phyloP scores from a whole-genome alignment of 2,329 filamentous ascomycete genomes.

The Monosporascus sp. region DNA sequence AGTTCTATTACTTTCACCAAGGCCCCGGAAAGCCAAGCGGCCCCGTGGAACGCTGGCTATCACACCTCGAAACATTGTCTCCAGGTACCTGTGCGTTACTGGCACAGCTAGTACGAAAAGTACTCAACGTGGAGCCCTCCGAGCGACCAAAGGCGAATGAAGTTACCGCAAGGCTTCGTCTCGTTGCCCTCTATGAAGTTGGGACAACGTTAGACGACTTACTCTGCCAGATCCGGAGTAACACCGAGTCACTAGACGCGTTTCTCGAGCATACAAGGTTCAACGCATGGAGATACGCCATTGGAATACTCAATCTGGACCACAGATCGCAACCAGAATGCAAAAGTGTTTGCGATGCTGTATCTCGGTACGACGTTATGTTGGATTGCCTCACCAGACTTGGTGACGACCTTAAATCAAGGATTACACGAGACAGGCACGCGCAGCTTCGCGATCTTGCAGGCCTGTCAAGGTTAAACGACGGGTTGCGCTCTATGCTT shows the following conservation, averaged over 20 bases:
- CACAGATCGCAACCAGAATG: neutral
- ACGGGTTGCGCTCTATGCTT: conserved; percentile 1
- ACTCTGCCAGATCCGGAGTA: neutral
- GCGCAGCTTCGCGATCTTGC: neutral
- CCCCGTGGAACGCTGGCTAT: conserved; percentile 1
- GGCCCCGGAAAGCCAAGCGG: conserved; percentile 1
- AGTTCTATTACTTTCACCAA: conserved; percentile 2
- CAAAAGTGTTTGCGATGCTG: neutral
- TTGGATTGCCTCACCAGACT: neutral
- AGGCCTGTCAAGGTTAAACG: neutral
- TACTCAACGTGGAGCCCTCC: neutral
- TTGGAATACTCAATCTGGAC: neutral
- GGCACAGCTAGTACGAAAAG: neutral
- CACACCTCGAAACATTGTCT: neutral
- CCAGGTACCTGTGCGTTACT: neutral
- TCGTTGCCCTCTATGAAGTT: conserved; percentile 2
- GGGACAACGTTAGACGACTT: neutral
- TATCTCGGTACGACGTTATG: neutral
- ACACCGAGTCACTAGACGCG: conserved; percentile 2
- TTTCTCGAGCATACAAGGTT: conserved; percentile 3
- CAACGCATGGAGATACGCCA: neutral
- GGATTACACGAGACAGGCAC: neutral
- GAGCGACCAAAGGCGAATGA: conserved; percentile 2
- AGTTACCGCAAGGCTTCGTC: conserved; percentile 1
- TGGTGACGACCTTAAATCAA: neutral